phyloP scores from a whole-genome alignment of 352 stramenopile species.

The Aphanomyces astaci region DNA sequence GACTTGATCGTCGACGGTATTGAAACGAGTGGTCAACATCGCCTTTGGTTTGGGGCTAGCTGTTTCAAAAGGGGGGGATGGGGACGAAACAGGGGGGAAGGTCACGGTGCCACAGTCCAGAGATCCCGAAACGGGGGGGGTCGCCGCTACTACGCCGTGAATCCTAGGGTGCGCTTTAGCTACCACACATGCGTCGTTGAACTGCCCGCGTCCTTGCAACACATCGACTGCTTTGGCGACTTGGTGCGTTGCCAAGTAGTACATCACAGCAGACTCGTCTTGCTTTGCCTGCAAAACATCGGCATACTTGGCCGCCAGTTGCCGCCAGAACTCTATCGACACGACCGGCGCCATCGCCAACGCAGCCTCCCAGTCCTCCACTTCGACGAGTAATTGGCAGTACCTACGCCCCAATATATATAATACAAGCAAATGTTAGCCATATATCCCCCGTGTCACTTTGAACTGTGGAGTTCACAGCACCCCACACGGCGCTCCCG shows the following conservation, averaged over 20 bases:
- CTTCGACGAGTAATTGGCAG: slow-evolving; percentile 24
- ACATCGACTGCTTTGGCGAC: slow-evolving; percentile 3
- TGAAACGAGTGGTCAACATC: not conserved
- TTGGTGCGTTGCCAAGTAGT: slow-evolving; percentile 14
- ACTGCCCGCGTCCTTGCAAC: slow-evolving; percentile 1
- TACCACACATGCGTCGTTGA: slow-evolving; percentile 14
- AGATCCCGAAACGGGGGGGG: too few relatives aligned
- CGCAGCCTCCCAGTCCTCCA: slow-evolving; percentile 24
- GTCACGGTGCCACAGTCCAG: too few relatives aligned
- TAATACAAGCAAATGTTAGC: too few relatives aligned
- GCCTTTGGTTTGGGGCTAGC: too few relatives aligned
- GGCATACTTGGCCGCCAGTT: slow-evolving; percentile 15
- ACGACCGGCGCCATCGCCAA: slow-evolving; percentile 25
- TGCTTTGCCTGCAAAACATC: slow-evolving; percentile 5
- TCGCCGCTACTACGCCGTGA: too few relatives aligned
- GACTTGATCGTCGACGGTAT: not conserved
- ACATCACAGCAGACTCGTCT: slow-evolving; percentile 1
- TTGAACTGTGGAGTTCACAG: too few relatives aligned
- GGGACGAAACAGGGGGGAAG: too few relatives aligned
- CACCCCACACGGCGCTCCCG: too few relatives aligned
- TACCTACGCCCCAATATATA: too few relatives aligned
- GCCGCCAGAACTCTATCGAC: slow-evolving; percentile 25
- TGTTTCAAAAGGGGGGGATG: too few relatives aligned
- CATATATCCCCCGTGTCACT: too few relatives aligned
- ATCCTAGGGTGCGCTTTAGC: slow-evolving; percentile 8